Evolutionary conservation across 768 basidiomycete genomes (phyloP).

Genomic region (Leccinellum rugosiceps): DNA sequence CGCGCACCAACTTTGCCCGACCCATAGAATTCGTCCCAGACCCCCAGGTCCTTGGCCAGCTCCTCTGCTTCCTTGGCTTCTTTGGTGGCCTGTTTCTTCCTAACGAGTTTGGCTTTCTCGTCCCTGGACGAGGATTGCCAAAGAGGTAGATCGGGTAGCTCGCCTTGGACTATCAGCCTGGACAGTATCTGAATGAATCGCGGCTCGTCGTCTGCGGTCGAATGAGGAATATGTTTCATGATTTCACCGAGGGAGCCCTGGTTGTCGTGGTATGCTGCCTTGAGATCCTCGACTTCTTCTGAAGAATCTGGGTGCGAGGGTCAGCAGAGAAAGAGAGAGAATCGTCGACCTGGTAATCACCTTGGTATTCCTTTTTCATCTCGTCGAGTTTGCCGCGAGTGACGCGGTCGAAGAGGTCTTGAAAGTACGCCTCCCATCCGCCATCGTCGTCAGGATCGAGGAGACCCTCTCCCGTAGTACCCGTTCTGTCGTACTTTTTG

Average conservation of each 20-base stretch:
- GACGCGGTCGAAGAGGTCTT: constrained; percentile 82
- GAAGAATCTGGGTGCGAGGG: constrained; percentile 57
- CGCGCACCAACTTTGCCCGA: constrained; percentile 63
- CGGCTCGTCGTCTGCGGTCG: constrained; percentile 77
- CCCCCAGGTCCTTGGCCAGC: constrained; percentile 81
- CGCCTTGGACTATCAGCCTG: constrained; percentile 56
- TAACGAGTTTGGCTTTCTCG: constrained; percentile 69
- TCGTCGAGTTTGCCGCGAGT: constrained; percentile 86
- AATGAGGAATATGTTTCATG: constrained; percentile 84
- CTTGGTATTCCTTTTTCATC: constrained; percentile 93
- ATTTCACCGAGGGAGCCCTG: constrained; percentile 77
- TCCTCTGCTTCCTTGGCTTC: constrained; percentile 85
- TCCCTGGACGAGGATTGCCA: constrained; percentile 80
- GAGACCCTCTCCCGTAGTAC: constrained; percentile 78
- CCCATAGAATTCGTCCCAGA: constrained; percentile 93
- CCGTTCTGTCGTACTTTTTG: constrained; percentile 79
- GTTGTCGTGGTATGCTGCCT: constrained; percentile 65
- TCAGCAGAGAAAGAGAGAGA: not conserved
- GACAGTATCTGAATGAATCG: constrained; percentile 76
- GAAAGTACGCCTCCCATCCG: constrained; percentile 92
- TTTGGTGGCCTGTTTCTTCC: constrained; percentile 70
- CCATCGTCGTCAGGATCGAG: constrained; percentile 74
- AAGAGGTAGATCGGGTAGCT: constrained; percentile 48
- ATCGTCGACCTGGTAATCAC: constrained; percentile 27
- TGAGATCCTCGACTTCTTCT: constrained; percentile 82